phyloP scores from a whole-genome alignment of 2,329 filamentous ascomycete genomes.

The Cladophialophora bantiana region DNA sequence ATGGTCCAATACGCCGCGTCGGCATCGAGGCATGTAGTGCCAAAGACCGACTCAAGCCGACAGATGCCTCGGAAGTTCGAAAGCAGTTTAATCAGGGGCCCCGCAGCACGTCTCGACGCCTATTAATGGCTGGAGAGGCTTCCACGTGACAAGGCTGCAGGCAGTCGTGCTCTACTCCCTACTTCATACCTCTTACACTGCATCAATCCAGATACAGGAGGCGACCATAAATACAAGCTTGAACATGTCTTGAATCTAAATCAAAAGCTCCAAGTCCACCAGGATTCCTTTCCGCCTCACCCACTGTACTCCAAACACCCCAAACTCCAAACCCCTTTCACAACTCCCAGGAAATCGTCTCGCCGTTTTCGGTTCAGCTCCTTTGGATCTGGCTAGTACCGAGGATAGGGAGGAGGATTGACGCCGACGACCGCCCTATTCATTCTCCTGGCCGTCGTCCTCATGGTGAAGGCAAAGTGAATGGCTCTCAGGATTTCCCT shows the following conservation, averaged over 20 bases:
- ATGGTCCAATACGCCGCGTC: neutral
- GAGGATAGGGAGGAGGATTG: neutral
- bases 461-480: constrained; percentile 31
- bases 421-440: constrained; percentile 15
- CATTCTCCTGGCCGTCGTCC: constrained; percentile 11
- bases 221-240: neutral
- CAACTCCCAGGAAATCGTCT: neutral
- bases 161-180: neutral
- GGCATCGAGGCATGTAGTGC: constrained; percentile 9
- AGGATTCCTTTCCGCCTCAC: neutral
- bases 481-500: constrained; percentile 28
- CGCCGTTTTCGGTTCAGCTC: neutral
- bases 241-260: neutral
- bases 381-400: neutral
- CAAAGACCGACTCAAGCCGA: neutral
- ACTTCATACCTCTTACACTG: too few species aligned
- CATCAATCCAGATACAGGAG: neutral
- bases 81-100: neutral
- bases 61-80: constrained; percentile 9
- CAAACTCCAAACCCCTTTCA: neutral
- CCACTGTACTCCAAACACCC: neutral
- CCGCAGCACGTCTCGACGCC: neutral
- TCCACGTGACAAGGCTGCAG: neutral
- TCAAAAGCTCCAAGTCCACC: neutral
- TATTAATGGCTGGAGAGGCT: neutral